Evolutionary conservation across 2,329 filamentous ascomycete genomes (phyloP).

Genomic region (Emergomyces pasteurianus): DNA sequence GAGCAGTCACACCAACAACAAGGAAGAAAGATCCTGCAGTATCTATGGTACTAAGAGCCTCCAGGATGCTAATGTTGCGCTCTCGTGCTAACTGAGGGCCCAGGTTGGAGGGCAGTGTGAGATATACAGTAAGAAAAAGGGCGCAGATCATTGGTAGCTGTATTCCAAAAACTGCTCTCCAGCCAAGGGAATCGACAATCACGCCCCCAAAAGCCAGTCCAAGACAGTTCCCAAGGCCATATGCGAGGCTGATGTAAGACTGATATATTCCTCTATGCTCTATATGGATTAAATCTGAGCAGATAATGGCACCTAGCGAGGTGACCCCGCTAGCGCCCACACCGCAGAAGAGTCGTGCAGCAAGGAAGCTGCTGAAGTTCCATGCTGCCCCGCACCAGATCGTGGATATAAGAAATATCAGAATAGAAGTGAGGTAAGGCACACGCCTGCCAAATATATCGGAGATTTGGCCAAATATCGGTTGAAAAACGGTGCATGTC

Average conservation of each 20-base stretch:
- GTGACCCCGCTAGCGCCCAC: conserved; percentile 61
- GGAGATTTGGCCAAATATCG: conserved; percentile 59
- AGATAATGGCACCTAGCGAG: conserved; percentile 48
- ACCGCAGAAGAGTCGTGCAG: conserved; percentile 57
- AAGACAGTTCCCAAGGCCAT: conserved; percentile 24
- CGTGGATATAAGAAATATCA: conserved; percentile 53
- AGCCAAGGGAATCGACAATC: conserved; percentile 28
- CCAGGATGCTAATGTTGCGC: conserved; percentile 27
- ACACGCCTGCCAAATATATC: conserved; percentile 60
- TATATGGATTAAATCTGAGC: conserved; percentile 58
- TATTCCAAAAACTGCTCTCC: conserved; percentile 34
- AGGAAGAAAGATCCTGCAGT: conserved; percentile 37
- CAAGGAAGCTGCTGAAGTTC: conserved; percentile 58
- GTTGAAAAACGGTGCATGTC: conserved; percentile 63
- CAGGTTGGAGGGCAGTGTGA: conserved; percentile 34
- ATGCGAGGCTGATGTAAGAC: conserved; percentile 28
- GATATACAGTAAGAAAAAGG: conserved; percentile 26
- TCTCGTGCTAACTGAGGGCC: conserved; percentile 33
- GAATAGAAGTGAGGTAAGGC: conserved; percentile 52
- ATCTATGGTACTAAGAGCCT: conserved; percentile 38
- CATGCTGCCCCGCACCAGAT: conserved; percentile 59
- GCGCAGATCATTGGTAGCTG: conserved; percentile 38
- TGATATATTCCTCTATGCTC: conserved; percentile 41
- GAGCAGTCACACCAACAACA: conserved; percentile 32
- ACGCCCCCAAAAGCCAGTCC: conserved; percentile 28